A percentile compares a stretch with the other conserved stretches of the same genome.
These are phyloP conservation scores for Allomyces macrogynus DNA, from an alignment of 192 early-diverging fungal species.

Conservation along the genomic window DNA sequence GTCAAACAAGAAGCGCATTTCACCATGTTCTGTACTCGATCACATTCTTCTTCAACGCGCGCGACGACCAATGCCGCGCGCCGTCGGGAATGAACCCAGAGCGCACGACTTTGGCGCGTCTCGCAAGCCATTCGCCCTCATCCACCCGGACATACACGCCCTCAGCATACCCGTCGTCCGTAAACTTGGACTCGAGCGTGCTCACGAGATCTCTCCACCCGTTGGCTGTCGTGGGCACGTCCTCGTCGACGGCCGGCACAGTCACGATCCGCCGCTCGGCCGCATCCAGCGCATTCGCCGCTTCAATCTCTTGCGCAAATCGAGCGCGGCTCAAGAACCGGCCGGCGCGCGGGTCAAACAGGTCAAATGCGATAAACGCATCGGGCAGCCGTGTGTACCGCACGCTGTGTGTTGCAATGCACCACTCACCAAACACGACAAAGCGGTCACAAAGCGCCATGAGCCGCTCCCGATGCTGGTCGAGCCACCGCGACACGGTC, in stretches of 20 bases:
- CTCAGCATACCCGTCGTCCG: constrained; percentile 4
- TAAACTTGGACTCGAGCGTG: constrained; percentile 6
- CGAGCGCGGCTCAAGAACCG: constrained; percentile 8
- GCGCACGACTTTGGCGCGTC: constrained; percentile 21
- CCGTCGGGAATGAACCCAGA: constrained; percentile 14
- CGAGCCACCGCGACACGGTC: neutral
- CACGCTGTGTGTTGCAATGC: constrained; percentile 16
- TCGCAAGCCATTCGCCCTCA: constrained; percentile 9
- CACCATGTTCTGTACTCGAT: no score
- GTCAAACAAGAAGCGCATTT: no score
- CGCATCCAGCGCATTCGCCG: neutral
- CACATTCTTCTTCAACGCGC: no score
- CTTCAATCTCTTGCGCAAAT: constrained; percentile 1
- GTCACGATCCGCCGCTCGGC: constrained; percentile 2
- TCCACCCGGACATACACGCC: constrained; percentile 18
- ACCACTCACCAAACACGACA: constrained; percentile 28
- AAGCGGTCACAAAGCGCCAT: neutral
- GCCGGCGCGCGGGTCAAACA: constrained; percentile 10
- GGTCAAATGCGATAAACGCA: constrained; percentile 19
- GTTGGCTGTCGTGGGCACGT: neutral
- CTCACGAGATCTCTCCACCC: constrained; percentile 4
- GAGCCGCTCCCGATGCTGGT: neutral
- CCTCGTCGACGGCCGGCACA: constrained; percentile 2
- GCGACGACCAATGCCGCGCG: no score
- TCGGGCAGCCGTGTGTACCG: constrained; percentile 12